These are phyloP conservation scores for Sporothrix inflata DNA, from an alignment of 2,329 filamentous ascomycete species.

Conservation along the genomic window DNA sequence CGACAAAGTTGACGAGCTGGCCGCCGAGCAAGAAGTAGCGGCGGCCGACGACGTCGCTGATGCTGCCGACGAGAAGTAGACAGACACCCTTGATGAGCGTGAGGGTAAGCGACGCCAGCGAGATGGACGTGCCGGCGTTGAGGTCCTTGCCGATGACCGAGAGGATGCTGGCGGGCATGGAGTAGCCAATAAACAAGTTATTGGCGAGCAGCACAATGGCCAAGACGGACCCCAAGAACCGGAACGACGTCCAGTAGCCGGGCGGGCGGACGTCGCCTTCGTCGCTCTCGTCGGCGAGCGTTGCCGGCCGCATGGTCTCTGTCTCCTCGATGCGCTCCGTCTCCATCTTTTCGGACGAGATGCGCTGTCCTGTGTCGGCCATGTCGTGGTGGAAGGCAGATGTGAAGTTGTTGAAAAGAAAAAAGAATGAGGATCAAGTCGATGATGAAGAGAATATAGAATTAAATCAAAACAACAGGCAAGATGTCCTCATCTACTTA, in stretches of 20 bases:
- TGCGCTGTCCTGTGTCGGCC: constrained; percentile 4
- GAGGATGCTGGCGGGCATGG: constrained; percentile 26
- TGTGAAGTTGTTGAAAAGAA: neutral
- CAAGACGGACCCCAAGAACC: constrained; percentile 21
- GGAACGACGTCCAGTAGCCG: constrained; percentile 24
- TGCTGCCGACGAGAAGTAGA: constrained; percentile 25
- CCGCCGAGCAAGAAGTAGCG: constrained; percentile 25
- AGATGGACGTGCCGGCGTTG: constrained; percentile 15
- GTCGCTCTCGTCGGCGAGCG: neutral
- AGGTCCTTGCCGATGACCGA: constrained; percentile 18
- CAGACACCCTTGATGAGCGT: constrained; percentile 27
- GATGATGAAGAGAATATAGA: neutral
- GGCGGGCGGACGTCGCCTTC: neutral
- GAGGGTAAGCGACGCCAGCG: neutral
- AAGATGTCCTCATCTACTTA: neutral
- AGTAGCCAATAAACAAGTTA: constrained; percentile 26
- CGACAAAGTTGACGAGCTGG: constrained; percentile 25
- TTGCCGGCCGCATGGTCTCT: too few species aligned
- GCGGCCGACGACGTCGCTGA: constrained; percentile 25
- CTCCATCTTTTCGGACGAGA: constrained; percentile 13
- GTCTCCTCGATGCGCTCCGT: too few species aligned
- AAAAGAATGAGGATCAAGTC: too few species aligned
- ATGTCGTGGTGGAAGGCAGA: neutral
- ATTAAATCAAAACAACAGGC: neutral
- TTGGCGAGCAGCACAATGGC: constrained; percentile 26